These are phyloP conservation scores for Hemisphaericaspora xylanilytica DNA, from an alignment of 1,139 yeast genomes.

Conservation along the genomic window DNA sequence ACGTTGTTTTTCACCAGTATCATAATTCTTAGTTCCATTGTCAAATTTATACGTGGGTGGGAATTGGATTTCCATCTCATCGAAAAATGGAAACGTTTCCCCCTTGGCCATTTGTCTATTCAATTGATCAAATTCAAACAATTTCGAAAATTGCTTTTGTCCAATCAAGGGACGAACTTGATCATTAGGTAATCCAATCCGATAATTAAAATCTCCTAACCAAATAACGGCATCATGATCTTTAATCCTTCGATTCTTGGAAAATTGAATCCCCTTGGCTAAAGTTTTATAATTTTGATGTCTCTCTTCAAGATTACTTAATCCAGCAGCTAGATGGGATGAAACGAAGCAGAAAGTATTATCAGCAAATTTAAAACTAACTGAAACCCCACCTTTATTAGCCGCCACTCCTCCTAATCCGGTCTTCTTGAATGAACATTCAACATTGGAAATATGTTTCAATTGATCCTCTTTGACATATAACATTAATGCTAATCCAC, in stretches of 20 bases:
- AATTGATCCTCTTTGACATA: constrained; percentile 57
- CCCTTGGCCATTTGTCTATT: constrained; percentile 73
- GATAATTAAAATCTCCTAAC: constrained; percentile 95
- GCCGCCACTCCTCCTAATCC: constrained; percentile 96
- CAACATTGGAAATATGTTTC: constrained; percentile 58
- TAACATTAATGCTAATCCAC: constrained; percentile 81
- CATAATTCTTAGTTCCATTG: constrained; percentile 73
- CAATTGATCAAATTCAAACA: constrained; percentile 78
- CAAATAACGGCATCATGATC: constrained; percentile 87
- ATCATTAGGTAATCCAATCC: constrained; percentile 75
- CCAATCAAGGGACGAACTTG: constrained; percentile 61
- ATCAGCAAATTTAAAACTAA: constrained; percentile 72
- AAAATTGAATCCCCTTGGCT: constrained; percentile 53
- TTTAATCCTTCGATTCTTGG: constrained; percentile 47
- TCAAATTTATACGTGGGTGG: constrained; percentile 94
- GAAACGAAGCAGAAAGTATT: constrained; percentile 77
- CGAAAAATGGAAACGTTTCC: constrained; percentile 63
- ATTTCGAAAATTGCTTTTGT: constrained; percentile 42
- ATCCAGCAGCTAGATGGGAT: constrained; percentile 92
- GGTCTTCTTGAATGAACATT: constrained; percentile 81
- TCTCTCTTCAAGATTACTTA: constrained; percentile 71
- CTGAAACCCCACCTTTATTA: constrained; percentile 91
- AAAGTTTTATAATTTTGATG: constrained; percentile 78
- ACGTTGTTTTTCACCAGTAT: constrained; percentile 86
- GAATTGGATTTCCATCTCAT: constrained; percentile 74